Conservation (phyloP, 2,329 filamentous ascomycete genomes). For the Aspergillus pseudoviridinutans region DNA sequence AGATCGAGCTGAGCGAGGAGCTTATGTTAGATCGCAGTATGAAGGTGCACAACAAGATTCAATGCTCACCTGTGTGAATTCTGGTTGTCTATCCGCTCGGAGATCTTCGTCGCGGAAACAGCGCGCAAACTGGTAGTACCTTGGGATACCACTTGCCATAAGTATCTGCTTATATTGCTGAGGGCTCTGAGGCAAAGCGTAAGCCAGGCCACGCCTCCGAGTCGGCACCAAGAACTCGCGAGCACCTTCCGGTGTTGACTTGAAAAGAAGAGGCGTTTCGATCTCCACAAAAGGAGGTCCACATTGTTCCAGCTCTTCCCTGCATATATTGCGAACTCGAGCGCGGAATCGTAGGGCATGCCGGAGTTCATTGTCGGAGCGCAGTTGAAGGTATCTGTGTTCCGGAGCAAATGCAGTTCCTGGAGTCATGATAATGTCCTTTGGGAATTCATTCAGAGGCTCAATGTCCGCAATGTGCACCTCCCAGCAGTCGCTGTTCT, state of each 20-base stretch:
- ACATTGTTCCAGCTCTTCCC: conserved; percentile 52
- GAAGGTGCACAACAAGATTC: background rate
- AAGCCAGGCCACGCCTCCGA: conserved; percentile 68
- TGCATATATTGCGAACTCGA: conserved; percentile 52
- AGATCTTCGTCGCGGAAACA: conserved; percentile 96
- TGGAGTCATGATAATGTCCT: conserved; percentile 70
- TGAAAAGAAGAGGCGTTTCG: conserved; percentile 93
- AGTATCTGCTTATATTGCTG: conserved; percentile 98
- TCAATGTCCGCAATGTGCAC: conserved; percentile 60
- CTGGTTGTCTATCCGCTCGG: conserved; percentile 86
- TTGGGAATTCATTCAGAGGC: conserved; percentile 68
- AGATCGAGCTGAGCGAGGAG: conserved; percentile 68
- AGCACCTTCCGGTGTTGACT: conserved; percentile 93
- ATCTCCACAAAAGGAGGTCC: conserved; percentile 65
- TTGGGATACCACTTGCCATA: conserved; percentile 80
- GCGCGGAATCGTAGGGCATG: conserved; percentile 69
- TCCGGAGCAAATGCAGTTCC: conserved; percentile 70
- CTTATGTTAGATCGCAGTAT: background rate
- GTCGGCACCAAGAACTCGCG: conserved; percentile 93
- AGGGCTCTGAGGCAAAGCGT: conserved; percentile 90
- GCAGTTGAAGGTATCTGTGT: conserved; percentile 77
- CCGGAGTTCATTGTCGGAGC: conserved; percentile 65
- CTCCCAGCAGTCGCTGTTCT: conserved; percentile 47
- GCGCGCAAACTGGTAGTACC: conserved; percentile 88
- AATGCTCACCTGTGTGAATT: conserved; percentile 76